These are phyloP conservation scores for Flagelloscypha sp. DNA, from an alignment of 768 basidiomycete species.

Conservation along the genomic window DNA sequence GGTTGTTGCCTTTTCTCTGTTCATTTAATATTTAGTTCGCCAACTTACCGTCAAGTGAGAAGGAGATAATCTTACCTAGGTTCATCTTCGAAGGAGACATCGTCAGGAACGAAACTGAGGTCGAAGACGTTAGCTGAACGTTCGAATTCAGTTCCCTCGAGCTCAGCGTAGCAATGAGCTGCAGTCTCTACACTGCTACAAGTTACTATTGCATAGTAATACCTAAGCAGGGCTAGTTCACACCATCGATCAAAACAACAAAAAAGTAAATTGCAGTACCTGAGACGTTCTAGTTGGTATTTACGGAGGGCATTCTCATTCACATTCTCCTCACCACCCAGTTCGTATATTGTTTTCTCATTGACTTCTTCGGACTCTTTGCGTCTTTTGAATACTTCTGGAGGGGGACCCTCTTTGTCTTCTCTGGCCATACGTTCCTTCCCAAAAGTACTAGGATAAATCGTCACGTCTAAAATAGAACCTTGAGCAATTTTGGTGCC, in stretches of 20 bases:
- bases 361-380: slow-evolving; percentile 49
- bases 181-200: slow-evolving; percentile 77
- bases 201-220: slow-evolving; percentile 91
- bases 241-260: slow-evolving; percentile 2
- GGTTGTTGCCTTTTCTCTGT: slow-evolving; percentile 78
- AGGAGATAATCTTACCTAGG: slow-evolving; percentile 41
- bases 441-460: slow-evolving; percentile 94
- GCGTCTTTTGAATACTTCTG: slow-evolving; percentile 67
- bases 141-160: slow-evolving; percentile 93
- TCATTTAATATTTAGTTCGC: not conserved
- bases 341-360: slow-evolving; percentile 56
- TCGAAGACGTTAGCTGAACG: slow-evolving; percentile 95
- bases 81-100: slow-evolving; percentile 77
- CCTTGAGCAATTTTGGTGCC: slow-evolving; percentile 42
- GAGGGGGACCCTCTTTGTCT: slow-evolving; percentile 84
- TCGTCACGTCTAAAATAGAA: slow-evolving; percentile 63
- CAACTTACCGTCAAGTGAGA: not conserved
- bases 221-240: slow-evolving; percentile 38
- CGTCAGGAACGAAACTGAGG: slow-evolving; percentile 87
- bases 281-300: slow-evolving; percentile 88
- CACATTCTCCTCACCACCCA: slow-evolving; percentile 68
- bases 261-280: slow-evolving; percentile 40
- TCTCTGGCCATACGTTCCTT: slow-evolving; percentile 79
- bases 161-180: slow-evolving; percentile 70
- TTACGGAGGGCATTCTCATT: slow-evolving; percentile 81